A percentile compares a stretch with the other conserved stretches of the same genome.
Evolutionary conservation across 768 basidiomycete genomes (phyloP).

Genomic region (Leucocoprinus sp.): DNA sequence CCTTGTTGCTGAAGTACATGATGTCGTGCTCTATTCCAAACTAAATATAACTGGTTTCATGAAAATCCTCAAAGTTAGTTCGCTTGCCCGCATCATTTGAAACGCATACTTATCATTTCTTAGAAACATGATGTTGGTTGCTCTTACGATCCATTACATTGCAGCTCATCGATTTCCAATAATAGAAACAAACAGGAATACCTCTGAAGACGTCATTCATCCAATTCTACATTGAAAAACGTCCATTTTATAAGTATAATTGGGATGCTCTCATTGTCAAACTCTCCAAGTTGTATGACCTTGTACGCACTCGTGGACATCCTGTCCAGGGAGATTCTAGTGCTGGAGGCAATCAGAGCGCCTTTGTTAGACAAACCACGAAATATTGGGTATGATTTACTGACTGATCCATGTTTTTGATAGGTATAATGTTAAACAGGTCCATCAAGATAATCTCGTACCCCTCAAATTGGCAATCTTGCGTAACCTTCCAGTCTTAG

Average conservation of each 20-base stretch:
- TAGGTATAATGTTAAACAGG: constrained; percentile 21
- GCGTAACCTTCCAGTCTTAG: constrained; percentile 87
- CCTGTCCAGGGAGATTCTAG: constrained; percentile 90
- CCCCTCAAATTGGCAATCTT: constrained; percentile 90
- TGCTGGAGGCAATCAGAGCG: constrained; percentile 93
- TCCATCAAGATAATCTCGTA: constrained; percentile 92
- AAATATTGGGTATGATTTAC: constrained; percentile 88
- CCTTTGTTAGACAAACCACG: constrained; percentile 97
- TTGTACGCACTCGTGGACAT: constrained; percentile 91
- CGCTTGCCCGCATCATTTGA: background rate
- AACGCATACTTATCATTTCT: background rate
- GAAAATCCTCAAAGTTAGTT: constrained; percentile 86
- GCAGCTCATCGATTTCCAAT: background rate
- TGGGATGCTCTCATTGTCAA: constrained; percentile 96
- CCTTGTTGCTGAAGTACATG: constrained; percentile 88
- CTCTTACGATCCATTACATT: background rate
- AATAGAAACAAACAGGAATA: constrained; percentile 85
- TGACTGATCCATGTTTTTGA: background rate
- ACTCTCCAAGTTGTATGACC: constrained; percentile 88
- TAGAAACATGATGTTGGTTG: constrained; percentile 86
- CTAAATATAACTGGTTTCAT: constrained; percentile 98
- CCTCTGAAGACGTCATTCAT: constrained; percentile 83
- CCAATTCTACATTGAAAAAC: constrained; percentile 85
- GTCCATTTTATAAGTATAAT: constrained; percentile 95
- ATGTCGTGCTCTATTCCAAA: constrained; percentile 88